Base-by-base conservation (phyloP, 2,329 filamentous ascomycete species). In the Colletotrichum lentis region DNA sequence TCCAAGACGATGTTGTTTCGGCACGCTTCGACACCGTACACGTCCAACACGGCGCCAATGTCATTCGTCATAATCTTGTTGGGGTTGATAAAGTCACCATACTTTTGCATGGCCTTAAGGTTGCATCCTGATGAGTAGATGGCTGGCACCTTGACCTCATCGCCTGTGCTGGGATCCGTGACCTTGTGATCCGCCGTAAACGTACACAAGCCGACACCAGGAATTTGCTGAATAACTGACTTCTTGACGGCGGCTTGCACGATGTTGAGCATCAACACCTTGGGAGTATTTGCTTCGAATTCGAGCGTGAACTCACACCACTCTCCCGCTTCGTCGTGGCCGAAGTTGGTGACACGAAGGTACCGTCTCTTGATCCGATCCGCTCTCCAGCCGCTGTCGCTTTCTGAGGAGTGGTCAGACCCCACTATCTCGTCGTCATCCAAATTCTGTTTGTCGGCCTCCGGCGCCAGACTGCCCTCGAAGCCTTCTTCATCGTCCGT, bases 21-120 rank as follows among this genome's bases (percentile, higher is more conserved):
- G 53, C 92, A 94, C 1, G 96, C 96, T 81, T 99, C 96, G 5
- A 99, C 94, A 72, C 96, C 96, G 77, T 98, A 99, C 60, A 92
- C 86, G 27, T 85, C 83, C 16, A 98, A 88, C 78, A 98, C 92
- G 44, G 94, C 88, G 43, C 90, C 90, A 71, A 98, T 94, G 73
- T 97, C 95, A 82, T 99, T 99, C 71, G 95, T 97, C 79, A 91
- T 89, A 74, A 97, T 90, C 63, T 86, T 88, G 81, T 97, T 89
- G 1, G 93, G 92, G 79, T 97, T 90, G 81, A 98, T 92, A 77
- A 91, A 89, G 75, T 96, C 88, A 73, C 91, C 88, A 78, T 93
- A 96, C 69, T 91, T 89, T 77, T 96, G 94, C 91, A 99, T 97
- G 31, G 94, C 94, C 71, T 87, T 85, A 49, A 99, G 84, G 79